A percentile compares a stretch with the other conserved stretches of the same genome.
phyloP scores from a whole-genome alignment of 202 grass and related monocot genomes.

The Panicum hallii region DNA sequence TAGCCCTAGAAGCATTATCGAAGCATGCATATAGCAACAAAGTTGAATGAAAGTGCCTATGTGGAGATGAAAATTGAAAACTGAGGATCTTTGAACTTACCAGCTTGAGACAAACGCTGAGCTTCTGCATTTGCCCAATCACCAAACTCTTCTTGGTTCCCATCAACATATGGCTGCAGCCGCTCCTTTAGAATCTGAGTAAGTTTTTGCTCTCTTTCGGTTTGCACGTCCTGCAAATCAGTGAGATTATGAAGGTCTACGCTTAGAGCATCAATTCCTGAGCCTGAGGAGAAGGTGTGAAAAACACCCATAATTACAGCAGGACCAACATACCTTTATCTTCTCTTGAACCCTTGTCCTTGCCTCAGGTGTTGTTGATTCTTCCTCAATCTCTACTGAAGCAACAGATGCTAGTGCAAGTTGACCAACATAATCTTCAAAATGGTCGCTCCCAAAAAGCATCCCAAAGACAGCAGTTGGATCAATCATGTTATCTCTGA shows the following conservation, averaged over 20 bases:
- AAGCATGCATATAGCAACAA: background rate
- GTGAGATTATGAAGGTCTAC: slow-evolving; percentile 3
- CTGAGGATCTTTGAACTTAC: slow-evolving; percentile 38
- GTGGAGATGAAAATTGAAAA: background rate
- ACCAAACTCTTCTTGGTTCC: slow-evolving; percentile 67
- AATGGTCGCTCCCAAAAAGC: slow-evolving; percentile 95
- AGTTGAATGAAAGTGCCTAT: background rate
- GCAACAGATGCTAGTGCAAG: slow-evolving; percentile 88
- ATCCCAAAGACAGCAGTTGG: slow-evolving; percentile 91
- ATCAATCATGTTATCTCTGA: slow-evolving; percentile 83
- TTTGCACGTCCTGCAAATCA: slow-evolving; percentile 72
- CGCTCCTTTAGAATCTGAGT: slow-evolving; percentile 65
- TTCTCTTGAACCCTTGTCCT: slow-evolving; percentile 75
- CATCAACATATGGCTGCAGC: slow-evolving; percentile 74
- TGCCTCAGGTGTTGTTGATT: slow-evolving; percentile 59
- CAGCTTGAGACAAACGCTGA: slow-evolving; percentile 67
- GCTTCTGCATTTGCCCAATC: slow-evolving; percentile 88
- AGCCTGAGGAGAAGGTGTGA: background rate
- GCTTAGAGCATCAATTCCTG: background rate
- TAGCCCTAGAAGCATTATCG: background rate
- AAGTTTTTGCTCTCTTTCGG: slow-evolving; percentile 75
- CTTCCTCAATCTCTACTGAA: slow-evolving; percentile 72
- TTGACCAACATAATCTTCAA: slow-evolving; percentile 96
- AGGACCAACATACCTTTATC: slow-evolving; percentile 61
- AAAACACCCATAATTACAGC: background rate